Conservation (phyloP, 208 protist genomes). For the Crithidia bombi region DNA sequence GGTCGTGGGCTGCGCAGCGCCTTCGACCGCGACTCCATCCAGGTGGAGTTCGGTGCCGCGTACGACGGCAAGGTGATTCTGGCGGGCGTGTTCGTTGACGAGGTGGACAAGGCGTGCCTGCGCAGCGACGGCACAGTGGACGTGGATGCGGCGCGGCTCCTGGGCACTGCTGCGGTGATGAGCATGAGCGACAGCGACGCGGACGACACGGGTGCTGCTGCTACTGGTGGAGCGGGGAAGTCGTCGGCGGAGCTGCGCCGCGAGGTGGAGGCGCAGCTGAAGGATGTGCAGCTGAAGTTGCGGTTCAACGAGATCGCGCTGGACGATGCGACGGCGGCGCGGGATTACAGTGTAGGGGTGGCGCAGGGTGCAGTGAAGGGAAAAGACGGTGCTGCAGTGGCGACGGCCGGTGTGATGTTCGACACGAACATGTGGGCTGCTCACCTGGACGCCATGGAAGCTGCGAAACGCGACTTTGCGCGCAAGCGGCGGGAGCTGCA, state of each 20-base stretch:
- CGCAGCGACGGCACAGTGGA: conserved; percentile 34
- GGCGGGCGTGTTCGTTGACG: conserved; percentile 28
- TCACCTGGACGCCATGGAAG: conserved; percentile 24
- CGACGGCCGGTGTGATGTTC: conserved; percentile 12
- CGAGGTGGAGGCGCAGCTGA: conserved; percentile 28
- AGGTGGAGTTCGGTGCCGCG: conserved; percentile 31
- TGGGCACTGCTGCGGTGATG: conserved; percentile 7
- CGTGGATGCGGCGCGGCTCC: conserved; percentile 12
- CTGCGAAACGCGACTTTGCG: conserved; percentile 11
- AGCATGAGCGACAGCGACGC: conserved; percentile 26
- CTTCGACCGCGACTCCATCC: conserved; percentile 32
- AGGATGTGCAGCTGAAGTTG: conserved; percentile 17
- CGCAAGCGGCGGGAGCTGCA: conserved; percentile 16
- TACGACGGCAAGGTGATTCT: conserved; percentile 28
- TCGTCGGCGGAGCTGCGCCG: conserved; percentile 20
- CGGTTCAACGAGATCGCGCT: conserved; percentile 24
- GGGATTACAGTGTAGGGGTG: conserved; percentile 16
- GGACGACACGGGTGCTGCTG: background rate
- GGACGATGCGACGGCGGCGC: conserved; percentile 16
- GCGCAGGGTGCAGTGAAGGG: conserved; percentile 10
- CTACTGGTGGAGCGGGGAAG: too few relatives aligned
- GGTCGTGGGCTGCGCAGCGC: background rate
- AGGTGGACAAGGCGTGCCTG: conserved; percentile 23
- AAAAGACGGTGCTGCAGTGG: background rate
- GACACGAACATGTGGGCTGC: conserved; percentile 23